These are phyloP conservation scores for Tetrahymena borealis DNA, from an alignment of 73 alveolate genomes.

Conservation along the genomic window DNA sequence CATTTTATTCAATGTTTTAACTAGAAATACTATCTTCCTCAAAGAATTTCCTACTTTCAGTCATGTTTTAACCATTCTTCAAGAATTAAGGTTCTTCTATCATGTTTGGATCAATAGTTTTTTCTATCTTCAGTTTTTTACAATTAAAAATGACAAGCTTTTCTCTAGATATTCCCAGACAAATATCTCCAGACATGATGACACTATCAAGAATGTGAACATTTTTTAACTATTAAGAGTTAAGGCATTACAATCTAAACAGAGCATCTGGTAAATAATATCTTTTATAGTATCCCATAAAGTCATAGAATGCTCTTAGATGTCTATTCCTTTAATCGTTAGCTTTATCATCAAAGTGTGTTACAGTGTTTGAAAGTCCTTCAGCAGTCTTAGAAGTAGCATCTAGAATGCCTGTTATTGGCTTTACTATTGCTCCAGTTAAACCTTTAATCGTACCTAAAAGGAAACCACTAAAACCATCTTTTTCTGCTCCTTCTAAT, in stretches of 20 bases:
- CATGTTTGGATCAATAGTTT: neutral
- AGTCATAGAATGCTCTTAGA: conserved; percentile 88
- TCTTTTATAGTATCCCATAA: conserved; percentile 7
- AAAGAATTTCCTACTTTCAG: neutral
- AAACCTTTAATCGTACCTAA: conserved; percentile 90
- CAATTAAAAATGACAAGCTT: neutral
- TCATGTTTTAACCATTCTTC: neutral
- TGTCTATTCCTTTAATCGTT: conserved; percentile 71
- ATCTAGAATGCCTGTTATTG: conserved; percentile 87
- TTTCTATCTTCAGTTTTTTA: neutral
- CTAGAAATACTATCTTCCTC: neutral
- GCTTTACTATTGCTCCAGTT: conserved; percentile 86
- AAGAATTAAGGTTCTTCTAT: neutral
- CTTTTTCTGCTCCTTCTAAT: conserved; percentile 79
- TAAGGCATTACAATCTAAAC: neutral
- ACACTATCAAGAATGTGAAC: neutral
- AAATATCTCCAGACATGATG: neutral
- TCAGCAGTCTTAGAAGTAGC: conserved; percentile 84
- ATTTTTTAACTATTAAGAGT: neutral
- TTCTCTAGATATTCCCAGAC: neutral
- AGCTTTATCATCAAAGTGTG: conserved; percentile 58
- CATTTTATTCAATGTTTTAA: neutral
- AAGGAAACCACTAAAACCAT: conserved; percentile 82
- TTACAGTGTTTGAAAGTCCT: conserved; percentile 84
- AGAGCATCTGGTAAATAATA: neutral